Percentiles rank a stretch among this genome's conserved stretches.
Evolutionary conservation across 805 yeast species (phyloP).

Genomic region (Pichia insulana): DNA sequence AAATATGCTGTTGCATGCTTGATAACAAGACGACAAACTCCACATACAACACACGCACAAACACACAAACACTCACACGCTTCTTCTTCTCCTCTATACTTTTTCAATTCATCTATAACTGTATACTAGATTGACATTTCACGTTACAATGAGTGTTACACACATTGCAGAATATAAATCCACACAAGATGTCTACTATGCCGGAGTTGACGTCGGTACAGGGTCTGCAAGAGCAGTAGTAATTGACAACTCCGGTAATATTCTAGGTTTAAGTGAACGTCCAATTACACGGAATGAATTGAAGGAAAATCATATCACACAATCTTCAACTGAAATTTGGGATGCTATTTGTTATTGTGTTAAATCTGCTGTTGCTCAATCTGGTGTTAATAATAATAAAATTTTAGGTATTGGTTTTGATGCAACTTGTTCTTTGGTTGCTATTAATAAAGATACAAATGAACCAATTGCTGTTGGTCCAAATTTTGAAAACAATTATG

Average conservation of each 20-base stretch:
- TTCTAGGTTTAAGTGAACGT: constrained; percentile 68
- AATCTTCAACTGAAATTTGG: constrained; percentile 90
- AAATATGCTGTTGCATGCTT: too few relatives aligned
- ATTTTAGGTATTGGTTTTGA: constrained; percentile 91
- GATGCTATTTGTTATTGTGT: constrained; percentile 77
- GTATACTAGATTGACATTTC: too few relatives aligned
- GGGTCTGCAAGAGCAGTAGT: constrained; percentile 95
- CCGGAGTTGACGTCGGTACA: constrained; percentile 64
- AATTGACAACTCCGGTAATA: constrained; percentile 75
- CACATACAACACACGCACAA: too few relatives aligned
- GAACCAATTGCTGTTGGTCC: constrained; percentile 88
- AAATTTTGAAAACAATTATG: constrained; percentile 59
- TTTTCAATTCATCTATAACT: too few relatives aligned
- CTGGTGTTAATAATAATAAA: constrained; percentile 56
- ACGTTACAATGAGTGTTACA: background rate
- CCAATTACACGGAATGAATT: constrained; percentile 72
- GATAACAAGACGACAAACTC: too few relatives aligned
- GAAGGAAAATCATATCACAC: constrained; percentile 69
- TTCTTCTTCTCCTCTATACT: too few relatives aligned
- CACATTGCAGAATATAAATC: background rate
- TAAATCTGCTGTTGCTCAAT: constrained; percentile 60
- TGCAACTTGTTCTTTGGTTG: constrained; percentile 94
- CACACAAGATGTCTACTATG: constrained; percentile 22
- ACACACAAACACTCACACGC: too few relatives aligned
- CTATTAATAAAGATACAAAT: constrained; percentile 53